phyloP scores from a whole-genome alignment of 75 land plant genomes.

The Selaginella moellendorffii region DNA sequence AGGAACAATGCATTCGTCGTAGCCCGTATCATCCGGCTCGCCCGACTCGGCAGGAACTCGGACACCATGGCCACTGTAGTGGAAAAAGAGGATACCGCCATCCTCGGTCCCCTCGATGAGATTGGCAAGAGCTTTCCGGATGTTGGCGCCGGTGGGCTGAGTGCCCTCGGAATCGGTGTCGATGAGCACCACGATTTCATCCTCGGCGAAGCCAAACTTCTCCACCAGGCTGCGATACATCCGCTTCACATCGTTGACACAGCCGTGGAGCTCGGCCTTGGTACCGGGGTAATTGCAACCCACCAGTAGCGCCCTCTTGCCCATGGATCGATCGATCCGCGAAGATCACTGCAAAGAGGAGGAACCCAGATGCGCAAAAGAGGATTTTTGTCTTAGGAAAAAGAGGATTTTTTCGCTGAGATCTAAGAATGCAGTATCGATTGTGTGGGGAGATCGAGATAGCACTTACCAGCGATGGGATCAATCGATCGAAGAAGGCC shows the following conservation, averaged over 20 bases:
- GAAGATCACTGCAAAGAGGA: no score
- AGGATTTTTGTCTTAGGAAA: no score
- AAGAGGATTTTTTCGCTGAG: no score
- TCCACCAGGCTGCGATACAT: not conserved
- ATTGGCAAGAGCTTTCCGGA: slow-evolving; percentile 25
- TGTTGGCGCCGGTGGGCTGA: slow-evolving; percentile 33
- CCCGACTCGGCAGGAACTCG: slow-evolving; percentile 9
- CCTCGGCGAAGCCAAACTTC: slow-evolving; percentile 6
- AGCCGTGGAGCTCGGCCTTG: slow-evolving; percentile 6
- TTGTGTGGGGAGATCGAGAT: no score
- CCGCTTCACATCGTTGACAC: slow-evolving; percentile 8
- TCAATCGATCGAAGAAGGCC: no score
- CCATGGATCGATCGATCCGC: slow-evolving; percentile 12
- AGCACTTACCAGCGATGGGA: no score
- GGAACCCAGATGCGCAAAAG: no score
- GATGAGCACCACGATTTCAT: not conserved
- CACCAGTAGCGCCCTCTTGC: slow-evolving; percentile 30
- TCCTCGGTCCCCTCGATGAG: slow-evolving; percentile 29
- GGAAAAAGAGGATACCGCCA: slow-evolving; percentile 16
- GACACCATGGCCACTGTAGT: slow-evolving; percentile 7
- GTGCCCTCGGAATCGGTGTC: not conserved
- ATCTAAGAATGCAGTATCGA: no score
- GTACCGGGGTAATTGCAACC: slow-evolving; percentile 9
- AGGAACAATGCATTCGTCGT: slow-evolving; percentile 10
- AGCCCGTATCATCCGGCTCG: not conserved